Evolutionary conservation across 495 filamentous ascomycete genomes (phyloP), one percentile per base, ranked within the genome.

Genomic region (Aspergillus nanangensis): DNA sequence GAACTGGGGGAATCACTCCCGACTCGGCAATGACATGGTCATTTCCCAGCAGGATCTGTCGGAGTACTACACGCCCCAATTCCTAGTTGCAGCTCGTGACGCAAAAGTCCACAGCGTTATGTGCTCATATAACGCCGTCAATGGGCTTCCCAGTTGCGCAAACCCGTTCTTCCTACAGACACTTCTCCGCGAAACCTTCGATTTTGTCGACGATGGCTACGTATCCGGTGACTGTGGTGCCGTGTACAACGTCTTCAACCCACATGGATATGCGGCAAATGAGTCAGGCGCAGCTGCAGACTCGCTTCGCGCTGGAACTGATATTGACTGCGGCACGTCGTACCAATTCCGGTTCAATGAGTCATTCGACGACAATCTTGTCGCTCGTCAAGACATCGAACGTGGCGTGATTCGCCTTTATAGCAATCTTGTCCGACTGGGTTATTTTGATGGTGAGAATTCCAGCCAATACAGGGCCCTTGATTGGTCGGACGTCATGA

Each of bases 101-200:
- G 75, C 78, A 3, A 75, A 76, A 35, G 79, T 75, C 4, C 64
- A 72, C 39, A 77, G 74, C 32, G 62, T 80, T 17, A 81, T 83
- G 80, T 80, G 78, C 38, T 77, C 74, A 4, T 83, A 83, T 52
- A 82, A 81, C 52, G 65, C 78, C 0, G 75, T 83, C 17, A 81
- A 82, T 39, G 80, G 80, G 1, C 71, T 80, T 1, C 80, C 80
- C 1, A 69, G 71, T 25, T 81, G 77, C 33, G 69, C 77, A 3
- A 75, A 78, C 41, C 59, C 69, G 1, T 83, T 76, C 57, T 62
- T 82, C 15, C 67, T 83, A 0, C 69, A 82, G 47, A 78, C 74
- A 0, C 62, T 84, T 9, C 66, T 84, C 0, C 74, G 80, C 4
- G 76, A 79, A 43, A 72, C 49, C n/a, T 70, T 65, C 54, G 51